phyloP scores from a whole-genome alignment of 2,329 filamentous ascomycete genomes.

The Lithohypha guttulata region DNA sequence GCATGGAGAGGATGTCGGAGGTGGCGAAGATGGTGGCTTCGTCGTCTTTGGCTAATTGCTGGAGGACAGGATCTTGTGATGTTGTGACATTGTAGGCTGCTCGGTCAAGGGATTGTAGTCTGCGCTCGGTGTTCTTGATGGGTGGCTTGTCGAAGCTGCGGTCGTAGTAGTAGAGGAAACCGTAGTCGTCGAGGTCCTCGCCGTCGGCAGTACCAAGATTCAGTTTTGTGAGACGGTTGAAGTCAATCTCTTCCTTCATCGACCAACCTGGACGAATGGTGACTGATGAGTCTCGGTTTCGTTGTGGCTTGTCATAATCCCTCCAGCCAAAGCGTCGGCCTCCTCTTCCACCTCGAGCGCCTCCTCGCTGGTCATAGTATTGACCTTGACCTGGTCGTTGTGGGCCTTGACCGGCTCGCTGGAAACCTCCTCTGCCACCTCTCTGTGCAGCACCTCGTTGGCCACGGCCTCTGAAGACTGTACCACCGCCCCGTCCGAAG shows the following conservation, averaged over 20 bases:
- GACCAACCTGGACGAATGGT: conserved; percentile 94
- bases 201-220: conserved; percentile 92
- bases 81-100: conserved; percentile 98
- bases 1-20: conserved; percentile 94
- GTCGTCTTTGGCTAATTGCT: conserved; percentile 90
- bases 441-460: conserved; percentile 66
- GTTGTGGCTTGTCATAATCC: conserved; percentile 94
- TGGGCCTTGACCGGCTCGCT: conserved; percentile 57
- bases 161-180: conserved; percentile 98
- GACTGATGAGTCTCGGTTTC: conserved; percentile 90
- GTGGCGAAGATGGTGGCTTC: conserved; percentile 96
- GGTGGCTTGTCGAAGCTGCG: conserved; percentile 87
- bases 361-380: conserved; percentile 59
- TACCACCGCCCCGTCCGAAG: conserved; percentile 75
- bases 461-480: conserved; percentile 70
- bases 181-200: conserved; percentile 89
- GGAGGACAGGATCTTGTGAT: conserved; percentile 88
- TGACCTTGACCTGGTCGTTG: conserved; percentile 53
- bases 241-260: conserved; percentile 96
- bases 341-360: conserved; percentile 54
- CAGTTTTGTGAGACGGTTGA: conserved; percentile 85
- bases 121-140: conserved; percentile 78
- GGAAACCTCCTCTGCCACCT: conserved; percentile 52
- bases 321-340: conserved; percentile 94
- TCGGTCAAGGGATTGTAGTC: conserved; percentile 69